Conservation (phyloP, 257 asterid species). For the Leonotis leonurus region DNA sequence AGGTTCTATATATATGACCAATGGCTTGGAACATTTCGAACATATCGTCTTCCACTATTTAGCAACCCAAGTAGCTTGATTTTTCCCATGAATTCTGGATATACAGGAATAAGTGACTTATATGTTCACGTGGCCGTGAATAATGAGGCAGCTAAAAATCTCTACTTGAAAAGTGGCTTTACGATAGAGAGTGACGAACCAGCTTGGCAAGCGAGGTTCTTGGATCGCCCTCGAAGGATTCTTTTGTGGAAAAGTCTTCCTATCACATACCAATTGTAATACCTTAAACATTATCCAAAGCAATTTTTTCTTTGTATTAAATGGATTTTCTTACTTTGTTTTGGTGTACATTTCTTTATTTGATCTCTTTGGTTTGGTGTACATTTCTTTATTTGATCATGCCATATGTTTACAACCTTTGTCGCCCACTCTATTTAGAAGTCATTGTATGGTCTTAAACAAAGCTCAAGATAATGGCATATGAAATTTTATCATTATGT, state of each 20-base stretch:
- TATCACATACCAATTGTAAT: slow-evolving; percentile 36
- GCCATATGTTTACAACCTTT: too few relatives aligned
- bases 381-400: too few relatives aligned
- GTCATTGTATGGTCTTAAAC: too few relatives aligned
- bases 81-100: not conserved
- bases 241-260: slow-evolving; percentile 80
- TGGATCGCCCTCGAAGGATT: slow-evolving; percentile 84
- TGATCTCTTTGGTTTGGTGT: too few relatives aligned
- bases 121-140: slow-evolving; percentile 91
- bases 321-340: too few relatives aligned
- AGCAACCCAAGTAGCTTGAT: not conserved
- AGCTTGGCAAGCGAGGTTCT: slow-evolving; percentile 90
- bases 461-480: too few relatives aligned
- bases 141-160: slow-evolving; percentile 72
- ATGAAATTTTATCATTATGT: too few relatives aligned
- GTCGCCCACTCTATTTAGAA: too few relatives aligned
- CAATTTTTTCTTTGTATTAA: too few relatives aligned
- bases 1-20: not conserved
- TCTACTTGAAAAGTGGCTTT: slow-evolving; percentile 81
- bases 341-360: too few relatives aligned
- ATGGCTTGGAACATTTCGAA: too few relatives aligned
- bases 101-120: slow-evolving; percentile 81
- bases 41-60: not conserved
- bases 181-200: slow-evolving; percentile 79
- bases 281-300: too few relatives aligned